Base-by-base conservation (phyloP, 257 asterid genomes). In the Solanum rostratum region DNA sequence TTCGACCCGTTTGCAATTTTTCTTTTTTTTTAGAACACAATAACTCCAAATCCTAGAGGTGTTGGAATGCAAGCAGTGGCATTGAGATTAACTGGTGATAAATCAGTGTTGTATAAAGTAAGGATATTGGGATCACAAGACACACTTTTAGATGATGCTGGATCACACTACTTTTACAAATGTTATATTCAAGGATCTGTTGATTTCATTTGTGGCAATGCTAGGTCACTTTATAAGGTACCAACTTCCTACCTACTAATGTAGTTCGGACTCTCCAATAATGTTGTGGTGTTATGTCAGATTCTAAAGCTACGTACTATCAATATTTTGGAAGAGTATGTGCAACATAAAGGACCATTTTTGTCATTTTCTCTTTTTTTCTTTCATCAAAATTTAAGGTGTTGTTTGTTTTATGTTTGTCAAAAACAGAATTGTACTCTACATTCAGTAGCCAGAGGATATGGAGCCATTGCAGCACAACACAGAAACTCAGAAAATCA, bases 181-280 rank as follows among this genome's bases (percentile, higher is more conserved):
- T 95, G 97, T 83, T 91, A 84, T 84, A 93, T 96, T 60, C 94
- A 88, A 88, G 99, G 99, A 66, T 86, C 93, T 1, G 90, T 90
- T 0, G 99, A 96, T 83, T 95, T 96, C 92, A 95, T 96, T 60
- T 95, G 91, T 45, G 98, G 99, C 12, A 89, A 91, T 22, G 97
- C 93, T 8, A 95, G 71, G 69, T 96, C 99, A 2, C 88, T 95
- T 24, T 96, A 91, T 82, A 87, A 88, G 97, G 98, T 93, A 76
- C 81, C 13, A 13, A 27, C 33, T 10, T 13, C 13, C 43, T 29
- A 65, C 2, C 39, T 45, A 16, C 0, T 0, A 33, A 33, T 33
- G 0, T 29, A 7, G 7, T 0, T 68, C 8, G 27, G 27, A 68
- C 49, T 68, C 0, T 0, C 4, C 9, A 0, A 33, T 33, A 68